phyloP scores from a whole-genome alignment of 1,284 basidiomycete species.

The Malassezia nana region DNA sequence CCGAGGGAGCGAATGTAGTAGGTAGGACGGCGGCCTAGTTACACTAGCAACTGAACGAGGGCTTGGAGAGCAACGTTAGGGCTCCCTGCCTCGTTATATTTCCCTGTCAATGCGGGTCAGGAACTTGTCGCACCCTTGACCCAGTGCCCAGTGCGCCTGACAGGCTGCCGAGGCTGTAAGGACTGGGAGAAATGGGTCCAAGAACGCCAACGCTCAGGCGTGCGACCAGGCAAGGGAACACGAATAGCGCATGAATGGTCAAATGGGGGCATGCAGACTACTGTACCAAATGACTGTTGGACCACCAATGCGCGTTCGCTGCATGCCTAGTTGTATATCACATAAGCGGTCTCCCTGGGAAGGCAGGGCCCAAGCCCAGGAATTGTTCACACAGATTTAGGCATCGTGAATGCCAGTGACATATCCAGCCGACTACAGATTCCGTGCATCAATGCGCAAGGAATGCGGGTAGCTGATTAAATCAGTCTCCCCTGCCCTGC shows the following conservation, averaged over 20 bases:
- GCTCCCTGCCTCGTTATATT: background rate
- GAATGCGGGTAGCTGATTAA: background rate
- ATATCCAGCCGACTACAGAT: background rate
- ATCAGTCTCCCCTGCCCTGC: background rate
- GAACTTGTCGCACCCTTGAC: background rate
- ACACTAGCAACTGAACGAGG: background rate
- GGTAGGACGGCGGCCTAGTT: background rate
- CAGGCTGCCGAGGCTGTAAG: background rate
- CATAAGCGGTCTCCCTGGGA: background rate
- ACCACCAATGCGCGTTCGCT: background rate
- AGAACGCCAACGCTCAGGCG: conserved; percentile 8
- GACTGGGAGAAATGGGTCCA: background rate
- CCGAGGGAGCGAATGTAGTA: conserved; percentile 4
- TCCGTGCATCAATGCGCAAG: background rate
- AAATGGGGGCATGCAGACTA: background rate
- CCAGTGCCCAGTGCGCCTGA: background rate
- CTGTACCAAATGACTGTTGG: background rate
- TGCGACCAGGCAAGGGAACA: conserved; percentile 7
- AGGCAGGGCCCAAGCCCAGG: background rate
- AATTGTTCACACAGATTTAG: background rate
- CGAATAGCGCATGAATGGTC: conserved; percentile 1
- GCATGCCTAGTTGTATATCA: background rate
- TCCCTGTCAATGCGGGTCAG: background rate
- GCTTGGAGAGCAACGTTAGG: background rate
- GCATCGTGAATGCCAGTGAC: background rate